Evolutionary conservation across 2,329 filamentous ascomycete genomes (phyloP).

Genomic region (Penicillium sp.): DNA sequence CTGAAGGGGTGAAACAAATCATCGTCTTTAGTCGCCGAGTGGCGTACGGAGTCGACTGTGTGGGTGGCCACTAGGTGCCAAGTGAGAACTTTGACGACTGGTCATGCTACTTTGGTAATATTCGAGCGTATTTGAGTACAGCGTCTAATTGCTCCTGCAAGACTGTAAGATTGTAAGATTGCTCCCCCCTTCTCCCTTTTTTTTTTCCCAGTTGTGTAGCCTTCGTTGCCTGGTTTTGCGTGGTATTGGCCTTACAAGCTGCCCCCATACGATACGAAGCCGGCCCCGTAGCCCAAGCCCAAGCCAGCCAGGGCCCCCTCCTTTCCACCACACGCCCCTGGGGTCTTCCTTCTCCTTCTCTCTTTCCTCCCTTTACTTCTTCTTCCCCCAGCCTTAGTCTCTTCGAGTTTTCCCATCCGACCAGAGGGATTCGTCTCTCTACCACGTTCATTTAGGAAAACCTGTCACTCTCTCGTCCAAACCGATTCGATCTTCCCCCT

Average conservation of each 20-base stretch:
- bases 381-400: constrained; percentile 19
- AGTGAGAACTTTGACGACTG: not conserved
- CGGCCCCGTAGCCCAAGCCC: not conserved
- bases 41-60: not conserved
- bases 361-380: constrained; percentile 11
- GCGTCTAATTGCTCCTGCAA: not conserved
- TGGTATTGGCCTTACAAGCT: not conserved
- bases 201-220: not conserved
- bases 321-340: constrained; percentile 15
- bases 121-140: not conserved
- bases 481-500: constrained; percentile 13
- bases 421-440: constrained; percentile 45
- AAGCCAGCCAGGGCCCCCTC: constrained; percentile 6
- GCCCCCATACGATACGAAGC: not conserved
- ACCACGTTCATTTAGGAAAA: constrained; percentile 45
- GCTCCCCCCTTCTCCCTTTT: not conserved
- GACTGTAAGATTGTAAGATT: no score
- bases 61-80: no score
- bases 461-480: constrained; percentile 28
- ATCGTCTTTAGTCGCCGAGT: not conserved
- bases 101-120: not conserved
- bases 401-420: constrained; percentile 43
- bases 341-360: constrained; percentile 26
- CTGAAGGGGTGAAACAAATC: not conserved
- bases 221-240: not conserved